Percentiles rank a stretch among this genome's conserved stretches.
These are phyloP conservation scores for Monosporascus sp. DNA, from an alignment of 2,329 filamentous ascomycete genomes.

Conservation along the genomic window DNA sequence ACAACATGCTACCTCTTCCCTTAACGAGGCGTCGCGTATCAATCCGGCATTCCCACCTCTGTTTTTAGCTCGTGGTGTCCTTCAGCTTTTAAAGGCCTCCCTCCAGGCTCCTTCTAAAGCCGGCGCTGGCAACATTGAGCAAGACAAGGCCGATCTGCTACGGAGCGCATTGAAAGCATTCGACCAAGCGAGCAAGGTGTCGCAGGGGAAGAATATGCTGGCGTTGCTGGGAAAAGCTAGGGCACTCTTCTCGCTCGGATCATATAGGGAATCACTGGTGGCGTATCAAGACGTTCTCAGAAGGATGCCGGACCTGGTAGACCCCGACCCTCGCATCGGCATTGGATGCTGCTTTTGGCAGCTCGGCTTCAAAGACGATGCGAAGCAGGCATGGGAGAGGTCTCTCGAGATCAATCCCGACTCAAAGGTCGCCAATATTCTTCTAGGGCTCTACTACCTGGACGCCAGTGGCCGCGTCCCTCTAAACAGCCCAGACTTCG, in stretches of 20 bases:
- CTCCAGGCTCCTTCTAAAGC: constrained; percentile 70
- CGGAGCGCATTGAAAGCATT: constrained; percentile 88
- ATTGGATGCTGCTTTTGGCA: constrained; percentile 98
- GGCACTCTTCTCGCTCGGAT: constrained; percentile 79
- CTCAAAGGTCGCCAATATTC: constrained; percentile 84
- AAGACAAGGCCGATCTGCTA: constrained; percentile 72
- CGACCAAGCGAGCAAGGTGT: constrained; percentile 85
- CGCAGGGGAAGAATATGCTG: constrained; percentile 83
- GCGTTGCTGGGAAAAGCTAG: constrained; percentile 86
- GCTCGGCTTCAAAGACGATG: constrained; percentile 88
- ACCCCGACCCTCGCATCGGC: constrained; percentile 92
- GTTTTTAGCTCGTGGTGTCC: constrained; percentile 83
- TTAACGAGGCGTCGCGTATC: constrained; percentile 93
- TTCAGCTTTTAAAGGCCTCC: constrained; percentile 83
- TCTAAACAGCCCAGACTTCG: constrained; percentile 80
- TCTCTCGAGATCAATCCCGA: constrained; percentile 74
- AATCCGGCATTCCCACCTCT: constrained; percentile 90
- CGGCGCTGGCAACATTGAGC: constrained; percentile 59
- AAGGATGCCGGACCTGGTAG: constrained; percentile 80
- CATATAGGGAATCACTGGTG: constrained; percentile 77
- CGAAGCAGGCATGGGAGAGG: constrained; percentile 85
- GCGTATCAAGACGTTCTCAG: constrained; percentile 82
- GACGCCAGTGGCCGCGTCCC: constrained; percentile 79
- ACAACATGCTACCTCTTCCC: constrained; percentile 78
- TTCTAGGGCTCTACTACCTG: constrained; percentile 86